Base-by-base conservation (phyloP, 2,329 filamentous ascomycete genomes). In the Colletotrichum navitas region DNA sequence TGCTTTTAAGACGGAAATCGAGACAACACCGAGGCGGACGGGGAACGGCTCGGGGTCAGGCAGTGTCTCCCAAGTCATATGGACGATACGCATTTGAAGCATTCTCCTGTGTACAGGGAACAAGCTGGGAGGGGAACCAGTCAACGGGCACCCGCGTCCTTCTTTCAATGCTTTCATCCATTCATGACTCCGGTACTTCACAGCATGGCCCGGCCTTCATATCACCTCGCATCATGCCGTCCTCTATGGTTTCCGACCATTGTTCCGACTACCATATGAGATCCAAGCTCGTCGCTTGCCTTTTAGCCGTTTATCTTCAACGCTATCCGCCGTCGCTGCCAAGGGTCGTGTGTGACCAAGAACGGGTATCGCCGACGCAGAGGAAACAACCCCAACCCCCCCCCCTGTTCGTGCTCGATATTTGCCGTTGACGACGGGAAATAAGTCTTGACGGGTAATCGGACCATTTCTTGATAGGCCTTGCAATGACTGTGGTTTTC, bases 131-230 rank as follows among this genome's bases (percentile, higher is more conserved):
- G n/a, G n/a, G 34, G n/a, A 39, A 39, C n/a, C 32, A 34, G 63
- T 26, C 41, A 56, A 58, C 58, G 49, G 63, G 39, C 45, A 51
- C 21, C 54, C 49, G 60, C 66, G 51, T 56, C 36, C 55, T 71
- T 72, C 67, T 63, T 71, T 61, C 55, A 56, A 66, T 63, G 61
- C 61, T 66, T 72, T 61, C 65, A 69, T 72, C 45, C 59, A 61
- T 66, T 39, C 59, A 68, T 64, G 52, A 64, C 65, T 71, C 45
- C 55, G 59, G 59, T 52, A 63, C 58, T 54, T 72, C 45, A 54
- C 47, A 58, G 34, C 45, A 72, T 63, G 39, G 54, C 60, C 59
- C 59, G 45, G 45, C 32, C 63, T 71, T 64, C 64, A 58, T 56
- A 32, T 47, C 49, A 39, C 41, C 29, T 47, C 45, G 65, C 65